Evolutionary conservation across 768 basidiomycete species (phyloP).

Genomic region (Phlegmacium glaucopus): DNA sequence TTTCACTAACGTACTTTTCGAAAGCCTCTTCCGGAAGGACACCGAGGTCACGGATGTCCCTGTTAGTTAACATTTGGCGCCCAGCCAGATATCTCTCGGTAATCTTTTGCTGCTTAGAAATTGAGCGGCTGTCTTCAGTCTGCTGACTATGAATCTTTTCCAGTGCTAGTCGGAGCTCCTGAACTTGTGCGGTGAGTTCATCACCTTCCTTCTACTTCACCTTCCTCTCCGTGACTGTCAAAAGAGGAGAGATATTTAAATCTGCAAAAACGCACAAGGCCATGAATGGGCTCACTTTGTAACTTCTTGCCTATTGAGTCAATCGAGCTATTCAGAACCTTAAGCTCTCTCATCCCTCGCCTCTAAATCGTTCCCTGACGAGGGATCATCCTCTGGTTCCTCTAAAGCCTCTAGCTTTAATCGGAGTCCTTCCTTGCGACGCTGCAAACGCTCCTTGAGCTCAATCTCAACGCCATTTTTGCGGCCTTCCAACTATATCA

Average conservation of each 20-base stretch:
- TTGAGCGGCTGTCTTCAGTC: conserved; percentile 78
- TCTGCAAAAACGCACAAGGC: background rate
- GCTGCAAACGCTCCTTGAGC: conserved; percentile 81
- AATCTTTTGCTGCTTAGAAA: conserved; percentile 91
- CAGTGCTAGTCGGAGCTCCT: conserved; percentile 59
- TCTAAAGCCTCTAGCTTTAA: conserved; percentile 74
- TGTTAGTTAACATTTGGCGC: conserved; percentile 80
- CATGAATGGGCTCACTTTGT: conserved; percentile 40
- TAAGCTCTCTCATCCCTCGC: conserved; percentile 66
- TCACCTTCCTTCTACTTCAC: conserved; percentile 77
- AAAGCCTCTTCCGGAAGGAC: conserved; percentile 97
- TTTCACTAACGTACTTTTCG: conserved; percentile 86
- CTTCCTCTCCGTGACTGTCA: conserved; percentile 65
- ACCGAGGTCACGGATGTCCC: conserved; percentile 94
- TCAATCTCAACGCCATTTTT: conserved; percentile 90
- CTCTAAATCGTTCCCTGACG: conserved; percentile 66
- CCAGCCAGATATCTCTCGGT: conserved; percentile 94
- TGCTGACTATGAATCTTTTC: conserved; percentile 83
- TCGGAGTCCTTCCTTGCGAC: conserved; percentile 76
- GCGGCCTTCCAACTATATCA: conserved; percentile 57
- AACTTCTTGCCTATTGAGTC: conserved; percentile 58
- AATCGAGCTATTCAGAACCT: conserved; percentile 63
- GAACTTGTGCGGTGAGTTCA: conserved; percentile 54
- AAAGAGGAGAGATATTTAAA: background rate
- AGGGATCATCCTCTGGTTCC: conserved; percentile 53